These are phyloP conservation scores for Solanum aculeatissimum DNA, from an alignment of 305 asterid genomes.

Conservation along the genomic window DNA sequence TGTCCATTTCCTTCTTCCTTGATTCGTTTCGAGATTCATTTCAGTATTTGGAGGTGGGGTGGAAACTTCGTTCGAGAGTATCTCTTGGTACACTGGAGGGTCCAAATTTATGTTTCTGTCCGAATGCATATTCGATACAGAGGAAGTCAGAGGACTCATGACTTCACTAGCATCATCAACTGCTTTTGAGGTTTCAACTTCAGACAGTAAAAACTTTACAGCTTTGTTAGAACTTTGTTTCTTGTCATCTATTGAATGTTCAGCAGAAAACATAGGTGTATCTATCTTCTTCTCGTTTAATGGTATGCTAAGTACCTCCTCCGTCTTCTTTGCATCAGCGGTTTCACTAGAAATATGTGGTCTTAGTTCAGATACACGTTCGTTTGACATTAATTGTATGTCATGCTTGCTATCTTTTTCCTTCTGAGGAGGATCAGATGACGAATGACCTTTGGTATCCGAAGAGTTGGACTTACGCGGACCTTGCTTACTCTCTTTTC, in stretches of 20 bases:
- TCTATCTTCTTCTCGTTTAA: conserved; percentile 38
- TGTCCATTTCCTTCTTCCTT: conserved; percentile 63
- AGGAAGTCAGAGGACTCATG: conserved; percentile 2
- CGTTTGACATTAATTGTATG: too few relatives aligned
- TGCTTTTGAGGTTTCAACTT: background rate
- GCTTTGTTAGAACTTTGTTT: background rate
- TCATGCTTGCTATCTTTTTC: background rate
- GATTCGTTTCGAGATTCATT: conserved; percentile 21
- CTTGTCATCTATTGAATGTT: conserved; percentile 13
- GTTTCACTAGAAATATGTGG: background rate
- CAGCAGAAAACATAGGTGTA: conserved; percentile 2
- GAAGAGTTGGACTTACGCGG: conserved; percentile 9
- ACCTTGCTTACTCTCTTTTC: conserved; percentile 15
- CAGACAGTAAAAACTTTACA: background rate
- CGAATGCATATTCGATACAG: conserved; percentile 6
- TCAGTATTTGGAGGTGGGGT: conserved; percentile 43
- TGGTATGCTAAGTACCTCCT: conserved; percentile 29
- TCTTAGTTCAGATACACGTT: background rate
- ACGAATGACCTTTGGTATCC: background rate
- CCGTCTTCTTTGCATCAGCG: conserved; percentile 25
- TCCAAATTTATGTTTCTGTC: conserved; percentile 16
- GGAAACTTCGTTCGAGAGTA: conserved; percentile 23
- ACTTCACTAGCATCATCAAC: conserved; percentile 1
- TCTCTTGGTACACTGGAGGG: conserved; percentile 25
- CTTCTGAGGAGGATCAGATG: background rate